phyloP scores from a whole-genome alignment of 2,329 filamentous ascomycete species.

The Tolypocladium pustulatum region DNA sequence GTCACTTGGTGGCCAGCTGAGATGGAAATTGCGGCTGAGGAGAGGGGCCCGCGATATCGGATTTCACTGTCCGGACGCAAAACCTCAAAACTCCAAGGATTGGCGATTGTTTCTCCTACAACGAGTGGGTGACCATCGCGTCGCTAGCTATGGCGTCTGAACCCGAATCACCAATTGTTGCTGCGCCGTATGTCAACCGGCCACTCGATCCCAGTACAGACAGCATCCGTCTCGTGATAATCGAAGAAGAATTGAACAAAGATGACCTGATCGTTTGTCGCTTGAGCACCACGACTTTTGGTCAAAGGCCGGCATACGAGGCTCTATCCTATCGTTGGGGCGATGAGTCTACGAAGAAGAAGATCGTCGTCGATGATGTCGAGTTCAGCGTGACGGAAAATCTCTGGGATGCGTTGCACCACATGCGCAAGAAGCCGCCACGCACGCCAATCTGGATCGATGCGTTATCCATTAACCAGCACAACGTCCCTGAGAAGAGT shows the following conservation, averaged over 20 bases:
- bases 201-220: slow-evolving; percentile 1
- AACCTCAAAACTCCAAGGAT: not conserved
- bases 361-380: slow-evolving; percentile 5
- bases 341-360: slow-evolving; percentile 2
- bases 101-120: not conserved
- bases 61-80: not conserved
- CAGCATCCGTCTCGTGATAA: slow-evolving; percentile 6
- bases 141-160: not conserved
- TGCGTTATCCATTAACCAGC: slow-evolving; percentile 9
- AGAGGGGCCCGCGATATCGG: not conserved
- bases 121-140: not conserved
- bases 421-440: slow-evolving; percentile 3
- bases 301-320: slow-evolving; percentile 6
- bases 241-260: not conserved
- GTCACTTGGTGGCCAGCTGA: not conserved
- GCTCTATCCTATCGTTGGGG: slow-evolving; percentile 11
- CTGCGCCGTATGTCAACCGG: slow-evolving; percentile 1
- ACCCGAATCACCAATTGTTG: not conserved
- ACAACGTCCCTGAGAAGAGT: slow-evolving; percentile 6
- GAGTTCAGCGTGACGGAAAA: slow-evolving; percentile 6
- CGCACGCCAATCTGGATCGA: slow-evolving; percentile 10
- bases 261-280: slow-evolving; percentile 2
- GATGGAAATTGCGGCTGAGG: not conserved
- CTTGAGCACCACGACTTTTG: slow-evolving; percentile 4
- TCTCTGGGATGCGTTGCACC: slow-evolving; percentile 6